Evolutionary conservation across 2,329 filamentous ascomycete species (phyloP).

Genomic region (Fusarium humuli): DNA sequence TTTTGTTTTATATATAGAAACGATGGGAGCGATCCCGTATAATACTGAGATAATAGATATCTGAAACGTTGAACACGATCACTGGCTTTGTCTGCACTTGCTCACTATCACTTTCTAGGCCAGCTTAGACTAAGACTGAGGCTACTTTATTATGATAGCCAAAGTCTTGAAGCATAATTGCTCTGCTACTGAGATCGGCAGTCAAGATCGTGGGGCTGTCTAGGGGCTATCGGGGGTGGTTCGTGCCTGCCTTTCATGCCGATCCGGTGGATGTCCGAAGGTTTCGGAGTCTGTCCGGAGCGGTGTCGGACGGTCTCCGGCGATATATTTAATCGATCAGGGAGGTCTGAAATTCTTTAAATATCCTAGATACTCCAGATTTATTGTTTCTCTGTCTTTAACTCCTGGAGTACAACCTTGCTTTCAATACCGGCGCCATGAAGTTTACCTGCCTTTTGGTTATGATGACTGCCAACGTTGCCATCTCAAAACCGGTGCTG

Average conservation of each 20-base stretch:
- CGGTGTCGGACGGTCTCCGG: too few relatives aligned
- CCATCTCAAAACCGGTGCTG: neutral
- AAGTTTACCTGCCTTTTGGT: neutral
- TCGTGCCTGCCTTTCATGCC: neutral
- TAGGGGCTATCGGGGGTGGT: too few relatives aligned
- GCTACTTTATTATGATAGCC: too few relatives aligned
- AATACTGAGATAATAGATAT: neutral
- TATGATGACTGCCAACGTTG: neutral
- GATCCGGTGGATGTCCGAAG: neutral
- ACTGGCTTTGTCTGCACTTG: neutral
- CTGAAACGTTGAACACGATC: neutral
- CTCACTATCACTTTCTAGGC: too few relatives aligned
- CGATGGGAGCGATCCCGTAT: neutral
- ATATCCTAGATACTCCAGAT: neutral
- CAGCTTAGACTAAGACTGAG: too few relatives aligned
- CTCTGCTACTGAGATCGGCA: neutral
- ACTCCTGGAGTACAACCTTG: fast-evolving
- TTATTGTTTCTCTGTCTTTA: fast-evolving
- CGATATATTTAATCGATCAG: too few relatives aligned
- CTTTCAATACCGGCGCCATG: neutral
- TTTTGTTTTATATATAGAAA: neutral
- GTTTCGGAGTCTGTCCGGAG: neutral
- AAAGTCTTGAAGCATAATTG: too few relatives aligned
- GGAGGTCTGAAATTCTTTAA: neutral
- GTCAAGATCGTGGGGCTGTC: neutral